Percentiles rank a stretch among this genome's conserved stretches.
These are phyloP conservation scores for Coemansia sp. DNA, from an alignment of 192 early-diverging fungal genomes.

Conservation along the genomic window DNA sequence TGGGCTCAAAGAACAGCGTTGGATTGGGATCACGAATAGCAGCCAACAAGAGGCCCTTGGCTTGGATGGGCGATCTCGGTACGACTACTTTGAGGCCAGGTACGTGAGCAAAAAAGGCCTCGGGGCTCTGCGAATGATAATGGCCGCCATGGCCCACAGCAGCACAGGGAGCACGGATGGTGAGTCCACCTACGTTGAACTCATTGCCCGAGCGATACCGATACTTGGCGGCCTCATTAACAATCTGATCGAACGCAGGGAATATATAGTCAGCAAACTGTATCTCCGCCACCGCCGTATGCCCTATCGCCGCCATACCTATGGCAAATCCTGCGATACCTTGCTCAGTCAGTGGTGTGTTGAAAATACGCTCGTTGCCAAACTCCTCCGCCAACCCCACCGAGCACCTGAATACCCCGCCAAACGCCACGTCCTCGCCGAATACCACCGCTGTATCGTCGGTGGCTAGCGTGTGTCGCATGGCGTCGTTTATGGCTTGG, in stretches of 20 bases:
- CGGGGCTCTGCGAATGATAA: conserved; percentile 93
- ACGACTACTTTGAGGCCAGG: conserved; percentile 92
- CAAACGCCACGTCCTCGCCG: conserved; percentile 97
- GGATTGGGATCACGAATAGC: conserved; percentile 92
- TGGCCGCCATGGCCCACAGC: conserved; percentile 97
- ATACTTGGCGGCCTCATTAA: conserved; percentile 97
- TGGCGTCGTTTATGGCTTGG: conserved; percentile 94
- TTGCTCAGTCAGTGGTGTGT: conserved; percentile 95
- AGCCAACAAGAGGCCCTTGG: conserved; percentile 89
- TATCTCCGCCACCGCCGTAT: conserved; percentile 96
- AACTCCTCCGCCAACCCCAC: conserved; percentile 88
- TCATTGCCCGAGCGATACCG: conserved; percentile 91
- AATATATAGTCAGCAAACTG: conserved; percentile 99
- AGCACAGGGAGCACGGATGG: conserved; percentile 83
- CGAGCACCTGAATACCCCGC: conserved; percentile 95
- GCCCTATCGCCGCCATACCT: conserved; percentile 90
- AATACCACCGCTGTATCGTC: conserved; percentile 93
- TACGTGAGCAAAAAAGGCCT: conserved; percentile 93
- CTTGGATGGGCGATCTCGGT: conserved; percentile 89
- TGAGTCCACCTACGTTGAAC: conserved; percentile 88
- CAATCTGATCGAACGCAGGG: conserved; percentile 97
- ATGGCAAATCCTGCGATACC: conserved; percentile 94
- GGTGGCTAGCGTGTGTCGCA: conserved; percentile 77
- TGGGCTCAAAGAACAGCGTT: conserved; percentile 95
- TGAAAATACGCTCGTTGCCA: conserved; percentile 91